Base-by-base conservation (phyloP, 495 filamentous ascomycete species). In the Penicillium subrubescens region DNA sequence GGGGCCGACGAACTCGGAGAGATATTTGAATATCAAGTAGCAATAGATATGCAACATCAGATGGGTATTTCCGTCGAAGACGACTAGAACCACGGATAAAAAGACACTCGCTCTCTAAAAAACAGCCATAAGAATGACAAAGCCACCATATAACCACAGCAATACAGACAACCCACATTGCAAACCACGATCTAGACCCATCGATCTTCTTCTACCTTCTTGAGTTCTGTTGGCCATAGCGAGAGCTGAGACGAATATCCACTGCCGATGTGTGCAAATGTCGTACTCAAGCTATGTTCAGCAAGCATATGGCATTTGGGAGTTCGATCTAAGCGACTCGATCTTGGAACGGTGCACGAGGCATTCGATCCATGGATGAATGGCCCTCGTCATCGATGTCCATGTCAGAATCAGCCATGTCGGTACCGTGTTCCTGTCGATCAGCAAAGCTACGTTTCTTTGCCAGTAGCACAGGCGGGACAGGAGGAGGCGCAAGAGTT, bases 401-500 rank as follows among this genome's bases (percentile, higher is more conserved):
- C 73, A 78, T 79, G 25, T 74, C 68, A 27, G 46, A 66, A 10
- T 70, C 73, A 17, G 65, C 68, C 57, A 69, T 69, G 14, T 65
- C 58, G 23, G 35, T 17, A 43, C 74, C 76, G 56, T 74, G 68
- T 15, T 78, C 74, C 25, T 69, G 53, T 11, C 72, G 63, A 61
- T 77, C 72, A 19, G 74, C 70, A 50, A 81, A 77, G 60, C 74
- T 76, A 7, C 78, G 87, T 80, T 69, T 90, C 81, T 69, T 94
- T 74, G 62, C 91, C 77, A 66, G 90, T 74, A 56, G 71, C 74
- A 74, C 90, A 88, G 41, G 89, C 84, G 54, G 29, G 8, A 37
- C 29, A 23, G 65, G 29, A 25, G 76, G 67, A 39, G 63, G 58
- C 10, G 68, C 68, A 46, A 75, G 63, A 29, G 23, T 67, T 4